Evolutionary conservation across 148 eudicot species (phyloP), one percentile per base, ranked within the genome.

Genomic region (Dysphania ambrosioides): DNA sequence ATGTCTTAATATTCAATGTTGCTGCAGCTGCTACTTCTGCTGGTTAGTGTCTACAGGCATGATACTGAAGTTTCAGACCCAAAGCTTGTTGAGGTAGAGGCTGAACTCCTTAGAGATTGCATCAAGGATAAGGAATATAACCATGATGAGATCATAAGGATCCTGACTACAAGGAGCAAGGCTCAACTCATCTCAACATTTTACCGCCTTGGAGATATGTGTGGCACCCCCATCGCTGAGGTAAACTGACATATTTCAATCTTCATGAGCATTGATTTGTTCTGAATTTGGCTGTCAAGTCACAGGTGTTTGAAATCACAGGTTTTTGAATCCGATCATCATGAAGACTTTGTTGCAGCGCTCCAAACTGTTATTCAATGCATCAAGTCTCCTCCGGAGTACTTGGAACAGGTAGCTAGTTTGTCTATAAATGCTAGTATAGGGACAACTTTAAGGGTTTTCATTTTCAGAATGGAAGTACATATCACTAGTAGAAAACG

Each of bases 101-200:
- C 97, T 67, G 75, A 72, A 12, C 69, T 82, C 73, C 89, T 93
- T 77, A 69, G 75, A 62, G 73, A 79, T 4, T 83, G 80, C 19
- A 80, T 93, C 62, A 65, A 77, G 31, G 87, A 88, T 1, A 86
- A 88, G 82, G 83, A 34, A 6, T 81, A 75, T n/a, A 83, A 80
- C 62, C 81, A 88, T 69, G 92, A 86, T 6, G 94, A 93, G 63
- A 57, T 91, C 27, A 58, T 87, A 2, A 84, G 98, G 71, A 89
- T 93, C 41, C 35, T 93, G 9, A 78, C 86, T 40, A 91, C 98
- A 36, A 87, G 98, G 82, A 93, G 97, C 91, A 89, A 85, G 78
- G 80, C 87, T 34, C 98, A 91, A 68, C 86, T 93, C 55, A 2
- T 83, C 21, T 86, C 98, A 9, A 91, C 96, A 72, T 80, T 91